Percentiles rank a stretch among this genome's conserved stretches.
phyloP scores from a whole-genome alignment of 2,329 filamentous ascomycete species.

The Hypomyces perniciosus region DNA sequence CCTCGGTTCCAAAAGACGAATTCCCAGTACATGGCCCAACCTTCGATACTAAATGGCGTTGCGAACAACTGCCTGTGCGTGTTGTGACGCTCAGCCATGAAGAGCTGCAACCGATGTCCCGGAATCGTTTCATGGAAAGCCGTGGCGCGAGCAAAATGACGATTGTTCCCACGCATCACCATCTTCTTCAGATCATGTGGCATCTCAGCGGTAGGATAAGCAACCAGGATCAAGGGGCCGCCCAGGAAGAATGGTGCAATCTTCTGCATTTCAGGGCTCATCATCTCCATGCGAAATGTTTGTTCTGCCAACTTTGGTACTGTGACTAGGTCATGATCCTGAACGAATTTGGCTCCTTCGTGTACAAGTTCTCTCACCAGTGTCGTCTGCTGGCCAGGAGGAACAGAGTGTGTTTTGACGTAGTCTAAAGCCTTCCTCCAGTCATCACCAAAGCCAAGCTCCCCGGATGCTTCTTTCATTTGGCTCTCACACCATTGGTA shows the following conservation, averaged over 20 bases:
- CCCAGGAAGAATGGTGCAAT: constrained; percentile 56
- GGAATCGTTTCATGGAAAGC: constrained; percentile 59
- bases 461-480: constrained; percentile 44
- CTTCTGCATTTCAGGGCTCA: constrained; percentile 46
- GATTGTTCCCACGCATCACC: constrained; percentile 55
- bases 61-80: constrained; percentile 47
- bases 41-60: constrained; percentile 55
- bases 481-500: constrained; percentile 51
- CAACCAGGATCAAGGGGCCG: constrained; percentile 47
- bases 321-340: constrained; percentile 48
- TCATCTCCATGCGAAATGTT: constrained; percentile 52
- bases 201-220: constrained; percentile 50
- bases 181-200: constrained; percentile 49
- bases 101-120: constrained; percentile 50
- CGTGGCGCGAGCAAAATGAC: constrained; percentile 50
- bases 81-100: constrained; percentile 40
- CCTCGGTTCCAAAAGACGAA: constrained; percentile 49
- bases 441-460: constrained; percentile 41
- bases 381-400: constrained; percentile 46
- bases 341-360: constrained; percentile 49
- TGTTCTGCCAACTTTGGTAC: constrained; percentile 48
- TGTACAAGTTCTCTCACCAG: constrained; percentile 46
- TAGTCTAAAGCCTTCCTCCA: constrained; percentile 50
- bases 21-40: constrained; percentile 59
- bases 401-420: constrained; percentile 49